Base-by-base conservation (phyloP, 331 rosid species). In the Prunus yedoensis region DNA sequence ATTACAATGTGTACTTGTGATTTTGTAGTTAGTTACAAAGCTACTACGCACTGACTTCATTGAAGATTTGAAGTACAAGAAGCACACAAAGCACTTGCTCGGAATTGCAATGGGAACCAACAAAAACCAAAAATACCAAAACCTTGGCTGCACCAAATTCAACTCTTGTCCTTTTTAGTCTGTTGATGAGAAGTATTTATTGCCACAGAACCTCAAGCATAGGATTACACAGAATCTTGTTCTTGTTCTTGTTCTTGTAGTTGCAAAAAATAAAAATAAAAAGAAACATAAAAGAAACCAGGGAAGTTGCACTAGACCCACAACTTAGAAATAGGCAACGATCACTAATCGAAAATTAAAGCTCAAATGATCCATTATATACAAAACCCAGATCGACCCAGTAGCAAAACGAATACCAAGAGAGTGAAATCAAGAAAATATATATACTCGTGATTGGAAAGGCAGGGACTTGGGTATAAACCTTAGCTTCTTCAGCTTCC, bases 401-500 rank as follows among this genome's bases (percentile, higher is more conserved):
- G 76, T 27, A 2, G 66, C 30, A 11, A 21, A 21, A 21, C 21
- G 21, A 21, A 21, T 21, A 21, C 21, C 21, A 21, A 21, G 21
- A 27, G 1, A n/a, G 3, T 4, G 23, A 49, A 64, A 25, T 62
- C 30, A 47, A 11, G 23, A 32, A 69, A 68, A 66, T 12, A 2
- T 11, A 41, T 5, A 60, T 8, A 28, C 45, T 45, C 6, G 15
- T 32, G 21, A 56, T 53, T 3, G 21, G 27, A 18, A 12, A 20
- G 17, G 17, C 35, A 28, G 18, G 60, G 43, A 49, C 61, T 9
- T 10, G 53, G n/a, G 46, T 16, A 68, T 63, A 43, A n/a, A 90
- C 97, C 96, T 90, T 82, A 8, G 88, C 87, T 27, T 71, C 81
- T 76, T 85, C 83, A 47, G 85, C 74, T 71, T 86, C 89, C 88